Percentiles rank a stretch among this genome's conserved stretches.
phyloP scores from a whole-genome alignment of 1,139 yeast genomes.

The Yamadazyma dushanensis region DNA sequence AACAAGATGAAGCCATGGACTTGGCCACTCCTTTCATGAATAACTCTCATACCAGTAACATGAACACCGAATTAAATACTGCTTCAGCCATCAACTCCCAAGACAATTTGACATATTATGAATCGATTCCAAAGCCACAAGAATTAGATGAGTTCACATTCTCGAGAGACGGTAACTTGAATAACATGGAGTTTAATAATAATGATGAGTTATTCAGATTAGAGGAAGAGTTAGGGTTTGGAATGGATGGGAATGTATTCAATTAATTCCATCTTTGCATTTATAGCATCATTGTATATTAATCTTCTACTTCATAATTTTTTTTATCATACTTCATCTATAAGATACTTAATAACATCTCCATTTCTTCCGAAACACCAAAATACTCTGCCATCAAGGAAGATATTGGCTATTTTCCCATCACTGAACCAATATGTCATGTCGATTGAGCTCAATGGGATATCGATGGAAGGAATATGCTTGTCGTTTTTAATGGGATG shows the following conservation, averaged over 20 bases:
- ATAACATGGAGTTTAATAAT: constrained; percentile 10
- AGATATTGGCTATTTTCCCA: constrained; percentile 48
- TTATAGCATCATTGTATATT: constrained; percentile 1
- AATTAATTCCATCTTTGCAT: constrained; percentile 12
- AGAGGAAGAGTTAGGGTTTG: constrained; percentile 50
- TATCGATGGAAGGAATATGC: constrained; percentile 41
- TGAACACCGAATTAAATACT: constrained; percentile 32
- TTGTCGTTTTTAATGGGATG: constrained; percentile 43
- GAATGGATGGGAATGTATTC: constrained; percentile 42
- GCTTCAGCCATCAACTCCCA: constrained; percentile 22
- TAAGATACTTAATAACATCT: constrained; percentile 42
- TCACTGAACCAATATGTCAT: constrained; percentile 31
- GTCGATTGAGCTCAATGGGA: constrained; percentile 37
- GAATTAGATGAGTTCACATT: constrained; percentile 44
- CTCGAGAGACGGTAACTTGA: constrained; percentile 17
- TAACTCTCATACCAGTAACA: constrained; percentile 10
- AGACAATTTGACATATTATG: constrained; percentile 28
- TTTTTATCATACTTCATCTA: constrained; percentile 5
- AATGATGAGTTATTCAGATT: constrained; percentile 35
- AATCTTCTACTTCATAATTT: neutral
- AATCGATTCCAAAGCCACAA: constrained; percentile 48
- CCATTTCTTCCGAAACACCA: constrained; percentile 58
- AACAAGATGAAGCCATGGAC: constrained; percentile 21
- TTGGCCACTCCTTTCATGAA: constrained; percentile 18
- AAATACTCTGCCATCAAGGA: constrained; percentile 36